A percentile compares a stretch with the other conserved stretches of the same genome.
Conservation (phyloP, 164 flowering plant species). For the Cinnamomum micranthum region DNA sequence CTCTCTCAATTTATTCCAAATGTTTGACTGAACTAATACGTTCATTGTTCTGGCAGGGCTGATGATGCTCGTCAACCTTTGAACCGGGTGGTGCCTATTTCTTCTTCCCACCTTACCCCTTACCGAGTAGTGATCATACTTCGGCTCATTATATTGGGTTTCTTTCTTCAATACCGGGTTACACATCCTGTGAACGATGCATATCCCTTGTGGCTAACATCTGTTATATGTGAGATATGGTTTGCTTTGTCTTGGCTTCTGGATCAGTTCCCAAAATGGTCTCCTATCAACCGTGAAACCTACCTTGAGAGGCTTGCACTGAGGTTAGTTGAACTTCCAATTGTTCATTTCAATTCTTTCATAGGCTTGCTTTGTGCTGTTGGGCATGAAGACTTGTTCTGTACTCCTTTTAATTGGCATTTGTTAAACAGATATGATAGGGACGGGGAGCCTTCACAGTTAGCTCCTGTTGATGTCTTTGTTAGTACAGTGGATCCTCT, state of each 20-base stretch:
- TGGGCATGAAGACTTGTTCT: background rate
- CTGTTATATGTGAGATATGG: constrained; percentile 98
- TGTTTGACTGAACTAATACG: no score
- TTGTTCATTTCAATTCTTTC: background rate
- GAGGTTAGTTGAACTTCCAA: constrained; percentile 47
- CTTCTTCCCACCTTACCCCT: constrained; percentile 82
- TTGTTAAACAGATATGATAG: constrained; percentile 61
- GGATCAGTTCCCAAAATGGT: constrained; percentile 99
- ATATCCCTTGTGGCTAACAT: constrained; percentile 83
- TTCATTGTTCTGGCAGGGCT: constrained; percentile 44
- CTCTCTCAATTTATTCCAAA: no score
- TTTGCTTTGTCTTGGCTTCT: constrained; percentile 96
- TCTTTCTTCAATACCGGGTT: constrained; percentile 86
- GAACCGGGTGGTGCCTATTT: constrained; percentile 80
- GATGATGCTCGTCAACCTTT: constrained; percentile 88
- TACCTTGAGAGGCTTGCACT: constrained; percentile 91
- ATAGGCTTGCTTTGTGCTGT: background rate
- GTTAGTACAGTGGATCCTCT: constrained; percentile 99
- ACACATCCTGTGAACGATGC: constrained; percentile 94
- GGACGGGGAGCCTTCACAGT: constrained; percentile 91
- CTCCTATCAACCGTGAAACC: constrained; percentile 90
- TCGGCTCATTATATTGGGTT: constrained; percentile 84
- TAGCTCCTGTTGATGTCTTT: constrained; percentile 90
- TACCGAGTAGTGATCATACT: constrained; percentile 91
- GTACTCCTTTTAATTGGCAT: background rate